phyloP scores from a whole-genome alignment of 73 alveolate species.

The Paramecium sexaurelia region DNA sequence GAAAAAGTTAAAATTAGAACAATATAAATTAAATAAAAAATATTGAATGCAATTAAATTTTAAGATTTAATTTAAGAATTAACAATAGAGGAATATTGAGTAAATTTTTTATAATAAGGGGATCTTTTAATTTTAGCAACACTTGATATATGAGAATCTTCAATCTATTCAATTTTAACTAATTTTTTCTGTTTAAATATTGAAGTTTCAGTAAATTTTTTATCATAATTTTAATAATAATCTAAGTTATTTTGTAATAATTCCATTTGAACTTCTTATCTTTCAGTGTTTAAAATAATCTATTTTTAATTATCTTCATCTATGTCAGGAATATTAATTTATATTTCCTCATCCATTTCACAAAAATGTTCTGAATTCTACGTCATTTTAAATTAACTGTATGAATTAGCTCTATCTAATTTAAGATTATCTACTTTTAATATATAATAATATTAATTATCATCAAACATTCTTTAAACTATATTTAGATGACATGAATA shows the following conservation, averaged over 20 bases:
- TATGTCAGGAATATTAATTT: not conserved
- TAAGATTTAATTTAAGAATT: not conserved
- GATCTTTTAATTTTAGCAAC: conserved; percentile 27
- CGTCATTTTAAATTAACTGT: not conserved
- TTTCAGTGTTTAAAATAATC: not conserved
- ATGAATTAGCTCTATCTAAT: not conserved
- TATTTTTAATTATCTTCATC: not conserved
- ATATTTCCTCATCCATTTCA: conserved; percentile 22
- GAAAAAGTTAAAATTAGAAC: not conserved
- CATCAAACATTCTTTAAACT: not conserved
- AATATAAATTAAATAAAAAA: not conserved
- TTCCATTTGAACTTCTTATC: not conserved
- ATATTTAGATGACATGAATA: not conserved
- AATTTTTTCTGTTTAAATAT: not conserved
- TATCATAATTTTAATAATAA: not conserved
- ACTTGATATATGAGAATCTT: not conserved
- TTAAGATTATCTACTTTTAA: not conserved
- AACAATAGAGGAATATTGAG: not conserved
- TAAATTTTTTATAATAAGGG: conserved; percentile 17
- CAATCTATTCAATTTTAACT: not conserved
- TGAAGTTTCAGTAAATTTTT: not conserved
- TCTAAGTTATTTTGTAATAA: not conserved
- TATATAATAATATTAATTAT: not conserved
- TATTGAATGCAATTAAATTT: not conserved
- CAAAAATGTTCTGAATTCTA: not conserved